Conservation (phyloP, 2,329 filamentous ascomycete species). For the Diplodia corticola region DNA sequence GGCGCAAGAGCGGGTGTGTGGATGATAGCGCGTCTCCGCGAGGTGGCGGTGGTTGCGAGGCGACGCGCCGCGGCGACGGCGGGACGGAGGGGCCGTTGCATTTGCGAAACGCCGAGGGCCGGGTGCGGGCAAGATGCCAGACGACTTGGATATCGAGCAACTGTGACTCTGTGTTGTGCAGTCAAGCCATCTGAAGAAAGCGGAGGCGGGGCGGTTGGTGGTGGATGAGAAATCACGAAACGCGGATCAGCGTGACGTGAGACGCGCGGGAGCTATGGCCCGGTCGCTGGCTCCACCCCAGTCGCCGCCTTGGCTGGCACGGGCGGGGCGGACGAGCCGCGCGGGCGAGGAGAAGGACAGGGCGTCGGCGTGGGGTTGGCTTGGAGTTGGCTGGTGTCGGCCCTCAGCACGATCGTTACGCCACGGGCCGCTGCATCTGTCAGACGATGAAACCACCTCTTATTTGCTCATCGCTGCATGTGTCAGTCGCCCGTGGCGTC, state of each 20-base stretch:
- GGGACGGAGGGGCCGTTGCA: constrained; percentile 1
- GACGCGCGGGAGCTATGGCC: constrained; percentile 8
- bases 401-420: background rate
- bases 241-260: background rate
- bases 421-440: background rate
- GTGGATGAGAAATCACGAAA: constrained; percentile 19
- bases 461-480: constrained; percentile 2
- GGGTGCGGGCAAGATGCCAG: background rate
- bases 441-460: constrained; percentile 10
- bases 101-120: background rate
- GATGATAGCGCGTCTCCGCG: background rate
- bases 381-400: background rate
- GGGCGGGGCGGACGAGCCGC: background rate
- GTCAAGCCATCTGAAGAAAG: background rate
- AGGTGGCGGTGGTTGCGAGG: background rate
- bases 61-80: constrained; percentile 1
- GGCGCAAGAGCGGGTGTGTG: background rate
- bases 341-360: background rate
- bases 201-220: background rate
- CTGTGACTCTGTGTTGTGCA: background rate
- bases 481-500: background rate
- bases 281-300: background rate
- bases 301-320: background rate
- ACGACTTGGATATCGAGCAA: background rate
- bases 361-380: background rate